Evolutionary conservation across 1,139 yeast species (phyloP), one percentile per base, ranked within the genome.

Genomic region (Lodderomyces pseudojiufengensis): DNA sequence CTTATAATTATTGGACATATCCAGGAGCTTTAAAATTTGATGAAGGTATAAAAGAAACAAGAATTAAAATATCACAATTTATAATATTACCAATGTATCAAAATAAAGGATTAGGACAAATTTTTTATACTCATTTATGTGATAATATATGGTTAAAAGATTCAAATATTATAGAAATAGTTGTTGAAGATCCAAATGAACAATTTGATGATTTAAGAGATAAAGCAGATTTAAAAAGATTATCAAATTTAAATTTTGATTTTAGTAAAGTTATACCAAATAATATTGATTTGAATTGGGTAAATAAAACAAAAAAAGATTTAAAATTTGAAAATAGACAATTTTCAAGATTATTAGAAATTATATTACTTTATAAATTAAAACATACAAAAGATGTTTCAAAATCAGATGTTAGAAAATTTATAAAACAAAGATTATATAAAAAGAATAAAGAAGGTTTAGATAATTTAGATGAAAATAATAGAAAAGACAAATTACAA

Each of bases 131-230:
- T 10, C 47, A 70, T 1, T 60, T 92, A 6, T 18, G 20, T 18
- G 69, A 74, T 38, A 61, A 68, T 1, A 43, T 57, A 28, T 87
- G 95, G 84, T 48, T 67, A 5, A 47, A 52, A 0, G 83, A 84
- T 44, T 50, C 57, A 0, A 45, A 54, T 3, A 76, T 88, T n/a
- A 61, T 65, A 27, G 95, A 90, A 51, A 72, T 92, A 28, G 88
- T 92, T 0, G 90, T 94, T 8, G 98, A 92, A 55, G 98, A 94
- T 55, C 98, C 98, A 3, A 86, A 84, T 52, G 97, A 90, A 55
- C 78, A 80, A 29, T 92, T 92, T 60, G 98, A 92, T 53, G 95
- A 86, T 53, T 63, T 94, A 49, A 72, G 98, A 44, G 97, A 92
- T 56, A 66, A 92, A 24, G 73, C 81, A 41, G 98, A 92, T 54